Evolutionary conservation across 805 yeast genomes (phyloP).

Genomic region (Nakazawaea ambrosiae): DNA sequence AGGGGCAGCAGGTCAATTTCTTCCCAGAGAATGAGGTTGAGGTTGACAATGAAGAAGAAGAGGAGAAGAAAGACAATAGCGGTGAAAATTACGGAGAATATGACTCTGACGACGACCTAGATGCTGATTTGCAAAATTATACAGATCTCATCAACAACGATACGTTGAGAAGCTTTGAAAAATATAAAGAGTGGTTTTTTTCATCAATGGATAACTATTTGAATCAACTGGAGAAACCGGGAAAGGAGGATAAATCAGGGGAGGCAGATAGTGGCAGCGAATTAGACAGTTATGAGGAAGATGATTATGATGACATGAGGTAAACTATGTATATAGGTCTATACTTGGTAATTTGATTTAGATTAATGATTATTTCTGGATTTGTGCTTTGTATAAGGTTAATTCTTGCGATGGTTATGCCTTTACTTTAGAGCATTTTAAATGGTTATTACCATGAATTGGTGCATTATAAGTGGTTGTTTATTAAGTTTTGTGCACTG

Average conservation of each 20-base stretch:
- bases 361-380: too few relatives aligned
- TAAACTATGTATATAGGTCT: background rate
- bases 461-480: background rate
- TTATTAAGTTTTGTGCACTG: too few relatives aligned
- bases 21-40: background rate
- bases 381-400: too few relatives aligned
- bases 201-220: conserved; percentile 8
- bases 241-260: background rate
- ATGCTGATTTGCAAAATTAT: background rate
- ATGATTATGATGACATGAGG: conserved; percentile 11
- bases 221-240: background rate
- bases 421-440: too few relatives aligned
- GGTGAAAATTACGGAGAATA: background rate
- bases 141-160: conserved; percentile 2
- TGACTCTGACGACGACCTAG: conserved; percentile 2
- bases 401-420: too few relatives aligned
- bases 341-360: too few relatives aligned
- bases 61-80: background rate
- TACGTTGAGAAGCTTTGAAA: conserved; percentile 7
- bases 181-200: conserved; percentile 10
- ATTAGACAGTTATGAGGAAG: conserved; percentile 6
- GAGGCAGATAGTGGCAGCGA: background rate
- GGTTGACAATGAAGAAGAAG: background rate
- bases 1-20: background rate
- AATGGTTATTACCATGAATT: too few relatives aligned